Conservation (phyloP, 495 filamentous ascomycete species). For the Xylaria flabelliformis region DNA sequence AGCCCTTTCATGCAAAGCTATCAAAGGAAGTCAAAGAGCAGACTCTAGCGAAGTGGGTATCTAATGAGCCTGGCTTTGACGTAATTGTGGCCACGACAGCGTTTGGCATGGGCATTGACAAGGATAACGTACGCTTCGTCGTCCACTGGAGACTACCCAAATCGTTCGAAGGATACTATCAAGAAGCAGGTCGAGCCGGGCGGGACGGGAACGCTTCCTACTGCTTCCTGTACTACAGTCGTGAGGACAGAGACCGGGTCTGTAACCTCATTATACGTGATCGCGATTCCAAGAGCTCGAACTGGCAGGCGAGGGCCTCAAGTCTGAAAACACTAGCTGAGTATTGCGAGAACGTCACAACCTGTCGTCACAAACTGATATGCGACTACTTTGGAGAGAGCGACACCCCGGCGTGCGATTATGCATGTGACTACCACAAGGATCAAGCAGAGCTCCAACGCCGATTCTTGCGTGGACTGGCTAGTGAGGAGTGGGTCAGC, state of each 20-base stretch:
- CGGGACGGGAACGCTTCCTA: constrained; percentile 84
- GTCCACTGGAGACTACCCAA: constrained; percentile 92
- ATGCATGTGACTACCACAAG: constrained; percentile 91
- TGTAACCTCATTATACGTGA: constrained; percentile 61
- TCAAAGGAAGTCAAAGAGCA: constrained; percentile 66
- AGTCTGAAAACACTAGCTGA: constrained; percentile 66
- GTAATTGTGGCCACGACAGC: constrained; percentile 94
- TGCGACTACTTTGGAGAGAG: constrained; percentile 82
- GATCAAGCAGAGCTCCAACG: constrained; percentile 66
- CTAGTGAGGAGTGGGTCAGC: constrained; percentile 74
- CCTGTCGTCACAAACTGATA: constrained; percentile 79
- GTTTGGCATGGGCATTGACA: constrained; percentile 98
- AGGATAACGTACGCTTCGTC: constrained; percentile 90
- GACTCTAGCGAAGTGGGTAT: constrained; percentile 74
- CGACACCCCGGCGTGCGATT: constrained; percentile 69
- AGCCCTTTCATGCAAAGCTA: constrained; percentile 74
- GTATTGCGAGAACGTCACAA: constrained; percentile 79
- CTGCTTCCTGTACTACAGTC: constrained; percentile 88
- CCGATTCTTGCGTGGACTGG: constrained; percentile 66
- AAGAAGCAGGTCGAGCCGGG: constrained; percentile 92
- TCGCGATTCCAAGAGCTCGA: constrained; percentile 33
- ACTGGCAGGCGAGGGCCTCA: constrained; percentile 48
- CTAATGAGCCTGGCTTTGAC: constrained; percentile 75
- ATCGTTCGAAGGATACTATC: constrained; percentile 93
- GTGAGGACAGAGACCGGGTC: constrained; percentile 80